A percentile compares a stretch with the other conserved stretches of the same genome.
Conservation (phyloP, 2,329 filamentous ascomycete species). For the Colletotrichum eleusines region DNA sequence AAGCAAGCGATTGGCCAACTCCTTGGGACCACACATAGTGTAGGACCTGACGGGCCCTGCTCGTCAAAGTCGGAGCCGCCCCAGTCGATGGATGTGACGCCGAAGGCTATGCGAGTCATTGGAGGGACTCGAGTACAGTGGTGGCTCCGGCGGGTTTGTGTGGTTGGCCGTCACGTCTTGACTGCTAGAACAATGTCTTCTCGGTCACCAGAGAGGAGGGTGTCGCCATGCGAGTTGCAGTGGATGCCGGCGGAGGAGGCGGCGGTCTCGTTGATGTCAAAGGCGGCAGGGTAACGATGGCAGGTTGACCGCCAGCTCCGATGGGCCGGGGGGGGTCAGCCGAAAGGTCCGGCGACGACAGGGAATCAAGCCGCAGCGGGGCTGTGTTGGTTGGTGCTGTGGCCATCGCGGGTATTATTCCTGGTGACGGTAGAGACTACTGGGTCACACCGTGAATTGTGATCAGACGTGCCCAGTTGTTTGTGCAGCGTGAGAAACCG, state of each 20-base stretch:
- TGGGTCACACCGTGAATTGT: background rate
- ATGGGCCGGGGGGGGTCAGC: background rate
- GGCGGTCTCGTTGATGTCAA: constrained; percentile 1
- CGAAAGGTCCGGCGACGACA: background rate
- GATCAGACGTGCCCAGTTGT: too few species aligned
- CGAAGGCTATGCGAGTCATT: constrained; percentile 33
- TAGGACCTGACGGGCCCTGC: background rate
- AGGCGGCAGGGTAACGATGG: constrained; percentile 18
- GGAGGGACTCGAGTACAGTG: constrained; percentile 52
- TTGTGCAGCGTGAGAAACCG: background rate
- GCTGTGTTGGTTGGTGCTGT: background rate
- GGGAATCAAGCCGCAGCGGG: background rate
- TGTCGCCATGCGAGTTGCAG: background rate
- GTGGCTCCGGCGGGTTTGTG: constrained; percentile 44
- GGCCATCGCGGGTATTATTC: background rate
- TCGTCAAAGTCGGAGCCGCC: background rate
- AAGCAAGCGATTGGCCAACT: background rate
- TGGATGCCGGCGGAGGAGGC: background rate
- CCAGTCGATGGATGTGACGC: constrained; percentile 1
- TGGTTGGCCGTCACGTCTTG: constrained; percentile 3
- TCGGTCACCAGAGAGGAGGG: constrained; percentile 7
- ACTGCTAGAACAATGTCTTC: constrained; percentile 6
- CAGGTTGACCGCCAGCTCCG: constrained; percentile 2
- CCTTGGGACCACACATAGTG: background rate
- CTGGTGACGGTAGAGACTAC: too few species aligned